Evolutionary conservation across 2,329 filamentous ascomycete species (phyloP).

Genomic region (Penicillium sp.): DNA sequence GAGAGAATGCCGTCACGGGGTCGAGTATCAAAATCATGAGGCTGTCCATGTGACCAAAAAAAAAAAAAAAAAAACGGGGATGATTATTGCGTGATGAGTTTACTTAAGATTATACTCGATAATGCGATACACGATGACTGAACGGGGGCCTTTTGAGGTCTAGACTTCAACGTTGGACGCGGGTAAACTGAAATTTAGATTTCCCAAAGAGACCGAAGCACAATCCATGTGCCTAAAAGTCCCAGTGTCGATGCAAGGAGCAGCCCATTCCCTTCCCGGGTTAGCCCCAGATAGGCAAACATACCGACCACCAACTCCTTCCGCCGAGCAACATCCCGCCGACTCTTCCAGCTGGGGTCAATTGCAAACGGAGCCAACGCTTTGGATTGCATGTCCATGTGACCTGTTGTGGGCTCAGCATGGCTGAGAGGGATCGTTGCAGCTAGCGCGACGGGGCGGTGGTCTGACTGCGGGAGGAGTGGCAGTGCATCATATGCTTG

Average conservation of each 20-base stretch:
- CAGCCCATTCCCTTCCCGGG: conserved; percentile 47
- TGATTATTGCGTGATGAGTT: neutral
- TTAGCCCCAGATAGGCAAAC: conserved; percentile 53
- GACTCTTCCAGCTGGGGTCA: conserved; percentile 56
- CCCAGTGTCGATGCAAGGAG: conserved; percentile 40
- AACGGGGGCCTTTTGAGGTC: neutral
- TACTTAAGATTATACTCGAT: neutral
- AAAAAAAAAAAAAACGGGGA: neutral
- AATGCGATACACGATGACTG: neutral
- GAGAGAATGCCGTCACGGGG: neutral
- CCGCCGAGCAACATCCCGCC: conserved; percentile 53
- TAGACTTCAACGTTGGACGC: conserved; percentile 10
- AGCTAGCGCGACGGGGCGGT: conserved; percentile 76
- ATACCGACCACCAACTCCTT: conserved; percentile 61
- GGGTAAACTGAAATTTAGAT: conserved; percentile 9
- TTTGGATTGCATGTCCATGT: conserved; percentile 35
- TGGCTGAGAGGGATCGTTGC: conserved; percentile 60
- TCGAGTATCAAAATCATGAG: neutral
- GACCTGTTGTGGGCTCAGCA: conserved; percentile 34
- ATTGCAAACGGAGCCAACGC: conserved; percentile 56
- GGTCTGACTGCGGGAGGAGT: conserved; percentile 78
- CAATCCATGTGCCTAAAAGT: conserved; percentile 41
- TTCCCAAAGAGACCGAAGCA: conserved; percentile 38
- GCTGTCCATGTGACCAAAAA: neutral
- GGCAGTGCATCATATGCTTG: conserved; percentile 71